phyloP scores from a whole-genome alignment of 2,329 filamentous ascomycete species.

The Chrysosporium queenslandicum region DNA sequence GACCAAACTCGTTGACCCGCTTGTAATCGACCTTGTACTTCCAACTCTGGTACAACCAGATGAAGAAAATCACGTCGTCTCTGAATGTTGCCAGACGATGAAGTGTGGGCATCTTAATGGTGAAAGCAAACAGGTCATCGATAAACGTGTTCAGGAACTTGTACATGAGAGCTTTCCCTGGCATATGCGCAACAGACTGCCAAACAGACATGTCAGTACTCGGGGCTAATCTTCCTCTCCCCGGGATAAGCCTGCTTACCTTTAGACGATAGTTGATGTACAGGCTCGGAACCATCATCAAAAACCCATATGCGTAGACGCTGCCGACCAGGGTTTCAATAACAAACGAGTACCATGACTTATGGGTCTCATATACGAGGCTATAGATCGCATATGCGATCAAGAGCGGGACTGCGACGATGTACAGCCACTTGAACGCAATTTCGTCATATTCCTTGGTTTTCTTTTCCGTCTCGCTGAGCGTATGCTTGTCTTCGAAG shows the following conservation, averaged over 20 bases:
- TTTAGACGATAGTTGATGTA: constrained; percentile 99
- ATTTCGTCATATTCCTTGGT: constrained; percentile 98
- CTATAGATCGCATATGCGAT: constrained; percentile 85
- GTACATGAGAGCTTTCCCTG: constrained; percentile 90
- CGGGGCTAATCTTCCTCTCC: not conserved
- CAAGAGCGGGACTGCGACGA: constrained; percentile 77
- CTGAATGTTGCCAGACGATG: constrained; percentile 85
- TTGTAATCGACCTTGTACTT: constrained; percentile 86
- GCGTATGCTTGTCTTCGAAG: constrained; percentile 94
- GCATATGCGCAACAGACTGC: constrained; percentile 82
- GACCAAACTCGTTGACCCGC: constrained; percentile 93
- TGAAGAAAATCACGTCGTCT: constrained; percentile 96
- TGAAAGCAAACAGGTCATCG: constrained; percentile 96
- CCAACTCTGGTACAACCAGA: constrained; percentile 92
- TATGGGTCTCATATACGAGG: constrained; percentile 84
- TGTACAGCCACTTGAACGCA: constrained; percentile 95
- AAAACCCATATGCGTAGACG: constrained; percentile 95
- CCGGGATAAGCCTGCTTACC: constrained; percentile 35
- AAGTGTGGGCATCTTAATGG: constrained; percentile 96
- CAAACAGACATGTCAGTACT: not conserved
- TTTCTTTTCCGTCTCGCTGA: constrained; percentile 91
- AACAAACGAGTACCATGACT: constrained; percentile 95
- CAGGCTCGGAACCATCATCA: constrained; percentile 96
- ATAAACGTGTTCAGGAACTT: constrained; percentile 99
- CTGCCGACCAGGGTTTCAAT: constrained; percentile 91